phyloP scores from a whole-genome alignment of 495 filamentous ascomycete genomes.

The Pyrenopolyporus hunteri region DNA sequence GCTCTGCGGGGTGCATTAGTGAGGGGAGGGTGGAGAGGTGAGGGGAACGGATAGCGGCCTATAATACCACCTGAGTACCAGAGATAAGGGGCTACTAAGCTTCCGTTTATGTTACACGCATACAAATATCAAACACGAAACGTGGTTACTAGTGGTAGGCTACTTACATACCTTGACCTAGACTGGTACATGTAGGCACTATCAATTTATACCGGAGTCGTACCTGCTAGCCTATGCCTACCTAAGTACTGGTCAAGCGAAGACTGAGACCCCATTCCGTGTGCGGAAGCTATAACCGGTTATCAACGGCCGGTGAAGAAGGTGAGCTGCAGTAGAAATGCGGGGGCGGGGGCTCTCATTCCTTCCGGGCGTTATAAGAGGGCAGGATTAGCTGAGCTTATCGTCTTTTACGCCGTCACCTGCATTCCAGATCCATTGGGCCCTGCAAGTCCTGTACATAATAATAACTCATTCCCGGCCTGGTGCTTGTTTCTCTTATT shows the following conservation, averaged over 20 bases:
- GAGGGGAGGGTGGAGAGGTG: conserved; percentile 25
- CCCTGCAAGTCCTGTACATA: not conserved
- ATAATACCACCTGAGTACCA: too few species aligned
- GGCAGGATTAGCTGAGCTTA: conserved; percentile 16
- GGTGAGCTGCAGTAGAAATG: conserved; percentile 23
- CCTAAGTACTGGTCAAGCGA: too few species aligned
- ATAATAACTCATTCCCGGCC: conserved; percentile 9
- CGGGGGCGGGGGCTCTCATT: conserved; percentile 15
- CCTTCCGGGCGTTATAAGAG: conserved; percentile 5
- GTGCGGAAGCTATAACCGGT: conserved; percentile 38
- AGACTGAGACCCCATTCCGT: conserved; percentile 7
- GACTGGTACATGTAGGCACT: not conserved
- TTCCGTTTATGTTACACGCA: too few species aligned
- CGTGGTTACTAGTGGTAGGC: too few species aligned
- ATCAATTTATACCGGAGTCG: too few species aligned
- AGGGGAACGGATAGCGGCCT: not conserved
- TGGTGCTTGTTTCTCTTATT: not conserved
- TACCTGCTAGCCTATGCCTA: not conserved
- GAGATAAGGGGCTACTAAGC: too few species aligned
- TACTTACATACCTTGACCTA: too few species aligned
- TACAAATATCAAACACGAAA: too few species aligned
- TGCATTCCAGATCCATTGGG: conserved; percentile 21
- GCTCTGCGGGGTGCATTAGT: conserved; percentile 22
- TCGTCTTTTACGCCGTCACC: conserved; percentile 15
- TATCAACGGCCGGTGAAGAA: conserved; percentile 38